Evolutionary conservation across 345 rosid species (phyloP), one percentile per base, ranked within the genome.

Genomic region (Noccaea caerulescens): DNA sequence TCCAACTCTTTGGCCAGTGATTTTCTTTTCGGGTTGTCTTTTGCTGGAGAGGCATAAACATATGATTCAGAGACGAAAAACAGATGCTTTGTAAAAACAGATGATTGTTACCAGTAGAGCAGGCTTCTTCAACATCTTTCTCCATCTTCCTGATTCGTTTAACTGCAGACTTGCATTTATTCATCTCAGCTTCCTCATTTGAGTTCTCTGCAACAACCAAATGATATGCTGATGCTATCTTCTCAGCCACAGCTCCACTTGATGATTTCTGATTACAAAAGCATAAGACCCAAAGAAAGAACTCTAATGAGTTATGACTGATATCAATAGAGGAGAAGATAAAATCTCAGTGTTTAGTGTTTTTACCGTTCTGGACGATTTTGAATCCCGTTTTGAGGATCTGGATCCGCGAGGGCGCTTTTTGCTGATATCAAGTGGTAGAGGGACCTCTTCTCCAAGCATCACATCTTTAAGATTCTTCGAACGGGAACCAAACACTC

Each of bases 161-260:
- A 75, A 84, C 82, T 1, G 85, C 84, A 61, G 98, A 85, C 71
- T 87, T 88, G 67, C 98, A 94, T 66, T 82, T 87, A 45, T 65
- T 85, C 93, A 88, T 89, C 81, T 89, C 97, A 45, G 79, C 84
- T 67, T 91, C 99, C 78, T 94, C 97, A 47, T 79, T 83, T n/a
- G 83, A 68, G 45, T 84, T 87, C 34, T 92, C 99, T 65, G 86
- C 80, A 41, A 84, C 83, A 14, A 94, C 84, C 84, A 63, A 33
- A 75, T 91, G 92, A 76, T 84, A 88, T 12, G 99, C 98, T 0
- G 98, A 91, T 42, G 91, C 86, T 72, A 94, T 89, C 83, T 89
- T 92, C 82, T 94, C 98, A 42, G 96, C 92, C 10, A 83, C 72
- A 46, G 95, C 84, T 58, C 99, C 97, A 66, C 87, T 66, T 12